These are phyloP conservation scores for Fraxinus excelsior DNA, from an alignment of 257 asterid genomes.

Conservation along the genomic window DNA sequence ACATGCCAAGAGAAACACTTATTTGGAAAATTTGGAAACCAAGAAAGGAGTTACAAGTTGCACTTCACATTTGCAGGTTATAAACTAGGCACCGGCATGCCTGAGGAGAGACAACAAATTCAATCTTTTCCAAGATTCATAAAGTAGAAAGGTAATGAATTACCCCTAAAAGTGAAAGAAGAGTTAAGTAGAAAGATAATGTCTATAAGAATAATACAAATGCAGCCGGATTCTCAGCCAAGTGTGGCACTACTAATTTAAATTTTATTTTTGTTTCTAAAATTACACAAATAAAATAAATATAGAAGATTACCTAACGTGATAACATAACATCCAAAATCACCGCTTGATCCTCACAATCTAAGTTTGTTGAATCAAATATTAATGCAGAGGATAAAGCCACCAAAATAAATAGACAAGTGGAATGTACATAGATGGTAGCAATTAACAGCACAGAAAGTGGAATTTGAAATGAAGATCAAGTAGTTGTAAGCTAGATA, in stretches of 20 bases:
- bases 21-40: background rate
- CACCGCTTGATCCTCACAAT: background rate
- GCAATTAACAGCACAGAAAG: background rate
- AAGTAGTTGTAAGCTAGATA: background rate
- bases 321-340: background rate
- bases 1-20: background rate
- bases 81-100: background rate
- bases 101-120: background rate
- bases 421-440: background rate
- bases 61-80: background rate
- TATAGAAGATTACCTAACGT: background rate
- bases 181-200: background rate
- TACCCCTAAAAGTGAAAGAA: background rate
- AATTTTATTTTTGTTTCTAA: background rate
- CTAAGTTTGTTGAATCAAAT: background rate
- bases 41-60: constrained; percentile 11
- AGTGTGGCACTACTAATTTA: background rate
- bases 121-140: background rate
- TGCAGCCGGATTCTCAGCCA: background rate
- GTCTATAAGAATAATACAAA: background rate
- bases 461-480: constrained; percentile 1
- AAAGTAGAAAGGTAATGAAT: background rate
- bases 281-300: background rate
- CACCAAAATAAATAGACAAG: background rate
- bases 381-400: background rate